Conservation (phyloP, 495 filamentous ascomycete genomes). For the Hypomontagnella submonticulosa region DNA sequence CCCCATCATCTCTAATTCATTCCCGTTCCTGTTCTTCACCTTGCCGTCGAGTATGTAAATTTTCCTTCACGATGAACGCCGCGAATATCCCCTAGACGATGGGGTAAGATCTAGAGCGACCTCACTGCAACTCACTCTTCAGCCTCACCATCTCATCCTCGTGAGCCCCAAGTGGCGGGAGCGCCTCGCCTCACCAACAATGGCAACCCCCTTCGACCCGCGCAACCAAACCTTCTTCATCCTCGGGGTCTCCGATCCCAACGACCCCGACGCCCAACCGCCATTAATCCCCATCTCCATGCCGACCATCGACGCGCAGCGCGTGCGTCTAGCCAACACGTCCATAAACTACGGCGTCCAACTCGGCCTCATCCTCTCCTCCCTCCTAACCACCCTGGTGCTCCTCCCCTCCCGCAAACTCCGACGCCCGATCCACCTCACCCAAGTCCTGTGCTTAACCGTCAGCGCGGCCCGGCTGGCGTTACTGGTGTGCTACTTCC, state of each 20-base stretch:
- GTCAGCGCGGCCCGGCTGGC: slow-evolving; percentile 17
- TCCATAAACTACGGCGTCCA: slow-evolving; percentile 41
- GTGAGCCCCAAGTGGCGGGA: background rate
- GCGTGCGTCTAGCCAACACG: slow-evolving; percentile 33
- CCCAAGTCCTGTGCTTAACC: slow-evolving; percentile 14
- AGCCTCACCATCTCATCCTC: too few species aligned
- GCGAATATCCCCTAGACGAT: too few species aligned
- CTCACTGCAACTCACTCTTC: too few species aligned
- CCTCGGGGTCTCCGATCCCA: slow-evolving; percentile 6
- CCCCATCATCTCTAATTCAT: too few species aligned
- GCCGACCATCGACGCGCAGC: slow-evolving; percentile 30
- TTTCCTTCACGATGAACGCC: too few species aligned
- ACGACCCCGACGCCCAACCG: background rate
- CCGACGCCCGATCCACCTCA: slow-evolving; percentile 21
- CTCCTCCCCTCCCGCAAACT: slow-evolving; percentile 28
- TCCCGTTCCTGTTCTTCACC: too few species aligned
- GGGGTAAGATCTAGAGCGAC: background rate
- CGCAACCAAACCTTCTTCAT: slow-evolving; percentile 38
- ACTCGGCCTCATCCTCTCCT: slow-evolving; percentile 28
- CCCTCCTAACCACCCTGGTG: slow-evolving; percentile 25
- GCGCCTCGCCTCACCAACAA: background rate
- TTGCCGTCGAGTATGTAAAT: too few species aligned
- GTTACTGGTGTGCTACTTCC: slow-evolving; percentile 35
- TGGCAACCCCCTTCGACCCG: slow-evolving; percentile 29
- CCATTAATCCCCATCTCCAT: slow-evolving; percentile 30